Percentiles rank a stretch among this genome's conserved stretches.
Conservation (phyloP, 1,284 basidiomycete species). For the Cutaneotrichosporon sp. region DNA sequence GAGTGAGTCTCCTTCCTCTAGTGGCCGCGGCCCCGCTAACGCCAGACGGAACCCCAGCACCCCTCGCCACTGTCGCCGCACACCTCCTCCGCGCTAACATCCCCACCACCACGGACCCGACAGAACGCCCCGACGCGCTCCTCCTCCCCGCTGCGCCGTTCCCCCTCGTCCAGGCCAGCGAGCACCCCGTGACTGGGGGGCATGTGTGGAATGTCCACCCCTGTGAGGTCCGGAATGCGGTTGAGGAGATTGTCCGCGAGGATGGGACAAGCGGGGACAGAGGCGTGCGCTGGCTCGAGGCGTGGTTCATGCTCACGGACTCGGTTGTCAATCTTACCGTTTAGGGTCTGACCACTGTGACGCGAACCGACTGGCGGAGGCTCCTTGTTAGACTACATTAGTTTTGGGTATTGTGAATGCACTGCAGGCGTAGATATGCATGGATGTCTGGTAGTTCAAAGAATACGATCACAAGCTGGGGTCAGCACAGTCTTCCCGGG, state of each 20-base stretch:
- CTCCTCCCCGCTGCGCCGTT: constrained; percentile 23
- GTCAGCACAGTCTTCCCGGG: no score
- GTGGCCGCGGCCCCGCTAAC: no score
- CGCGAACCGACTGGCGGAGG: no score
- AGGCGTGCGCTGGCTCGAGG: constrained; percentile 32
- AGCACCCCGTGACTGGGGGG: constrained; percentile 31
- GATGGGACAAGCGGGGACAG: constrained; percentile 6
- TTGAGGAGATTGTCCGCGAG: constrained; percentile 22
- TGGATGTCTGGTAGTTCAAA: no score
- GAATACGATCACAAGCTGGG: no score
- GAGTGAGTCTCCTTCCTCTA: constrained; percentile 24
- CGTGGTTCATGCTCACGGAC: constrained; percentile 36
- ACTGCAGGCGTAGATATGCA: no score
- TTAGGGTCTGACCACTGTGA: no score
- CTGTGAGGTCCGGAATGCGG: constrained; percentile 26
- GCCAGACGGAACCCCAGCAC: constrained; percentile 26
- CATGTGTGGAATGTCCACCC: constrained; percentile 35
- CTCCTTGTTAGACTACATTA: no score
- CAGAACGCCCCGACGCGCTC: constrained; percentile 12
- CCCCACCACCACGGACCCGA: not conserved
- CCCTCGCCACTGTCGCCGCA: constrained; percentile 12
- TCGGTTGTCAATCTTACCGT: constrained; percentile 24
- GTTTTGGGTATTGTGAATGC: not conserved
- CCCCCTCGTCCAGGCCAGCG: constrained; percentile 29
- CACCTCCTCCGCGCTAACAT: constrained; percentile 4